Conservation (phyloP, 345 rosid species). For the Chamaenerion angustifolium region DNA sequence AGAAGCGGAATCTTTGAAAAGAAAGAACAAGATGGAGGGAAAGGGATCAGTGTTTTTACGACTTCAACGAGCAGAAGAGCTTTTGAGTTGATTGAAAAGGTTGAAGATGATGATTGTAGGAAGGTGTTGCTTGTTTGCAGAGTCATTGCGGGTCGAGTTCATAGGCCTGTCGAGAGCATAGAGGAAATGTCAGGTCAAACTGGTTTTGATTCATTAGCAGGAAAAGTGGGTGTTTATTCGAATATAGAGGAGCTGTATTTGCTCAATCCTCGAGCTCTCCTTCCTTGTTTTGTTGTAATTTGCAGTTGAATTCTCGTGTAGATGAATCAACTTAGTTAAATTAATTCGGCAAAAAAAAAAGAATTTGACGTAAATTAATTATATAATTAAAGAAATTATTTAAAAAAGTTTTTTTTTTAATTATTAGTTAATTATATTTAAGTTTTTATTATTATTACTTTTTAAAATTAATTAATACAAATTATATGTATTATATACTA, state of each 20-base stretch:
- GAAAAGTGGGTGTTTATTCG: constrained; percentile 13
- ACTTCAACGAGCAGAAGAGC: constrained; percentile 39
- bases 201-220: constrained; percentile 56
- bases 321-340: no score
- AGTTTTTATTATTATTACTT: no score
- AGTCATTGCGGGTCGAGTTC: constrained; percentile 62
- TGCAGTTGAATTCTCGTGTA: no score
- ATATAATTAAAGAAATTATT: no score
- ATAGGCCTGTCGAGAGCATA: constrained; percentile 24
- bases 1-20: constrained; percentile 34
- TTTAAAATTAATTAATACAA: no score
- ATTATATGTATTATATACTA: no score
- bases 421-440: no score
- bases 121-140: constrained; percentile 50
- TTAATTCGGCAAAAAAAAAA: no score
- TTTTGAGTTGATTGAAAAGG: constrained; percentile 17
- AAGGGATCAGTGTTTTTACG: constrained; percentile 27
- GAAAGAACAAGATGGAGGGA: constrained; percentile 11
- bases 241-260: constrained; percentile 42
- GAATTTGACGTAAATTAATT: no score
- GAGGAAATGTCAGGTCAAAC: constrained; percentile 20
- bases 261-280: constrained; percentile 42
- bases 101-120: constrained; percentile 4
- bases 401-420: no score
- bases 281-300: constrained; percentile 63